Conservation (phyloP, 1,284 basidiomycete genomes). For the Tilletia indica region DNA sequence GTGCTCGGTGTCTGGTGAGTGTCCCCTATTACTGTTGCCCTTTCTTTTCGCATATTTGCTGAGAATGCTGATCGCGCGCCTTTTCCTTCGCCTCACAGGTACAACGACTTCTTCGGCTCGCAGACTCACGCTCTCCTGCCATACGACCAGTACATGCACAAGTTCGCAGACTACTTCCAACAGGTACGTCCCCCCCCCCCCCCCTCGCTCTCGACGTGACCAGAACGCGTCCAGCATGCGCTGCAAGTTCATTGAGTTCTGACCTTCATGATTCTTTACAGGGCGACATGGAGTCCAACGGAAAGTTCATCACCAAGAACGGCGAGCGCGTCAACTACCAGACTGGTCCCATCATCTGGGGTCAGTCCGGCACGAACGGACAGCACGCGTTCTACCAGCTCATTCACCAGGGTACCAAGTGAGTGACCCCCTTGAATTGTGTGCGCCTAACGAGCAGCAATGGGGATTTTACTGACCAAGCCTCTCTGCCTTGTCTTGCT, state of each 20-base stretch:
- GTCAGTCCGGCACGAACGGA: conserved; percentile 94
- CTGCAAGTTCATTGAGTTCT: too few species aligned
- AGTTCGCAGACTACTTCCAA: conserved; percentile 99
- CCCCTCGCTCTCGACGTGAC: too few species aligned
- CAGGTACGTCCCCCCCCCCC: conserved; percentile 59
- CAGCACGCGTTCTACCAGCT: conserved; percentile 99
- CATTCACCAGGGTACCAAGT: conserved; percentile 70
- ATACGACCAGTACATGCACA: conserved; percentile 98
- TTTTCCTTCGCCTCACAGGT: conserved; percentile 53
- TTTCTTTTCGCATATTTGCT: too few species aligned
- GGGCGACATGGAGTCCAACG: conserved; percentile 99
- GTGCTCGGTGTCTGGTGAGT: conserved; percentile 83
- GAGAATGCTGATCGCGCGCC: not conserved
- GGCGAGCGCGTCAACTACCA: conserved; percentile 90
- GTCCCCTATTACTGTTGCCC: too few species aligned
- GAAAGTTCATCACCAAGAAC: conserved; percentile 90
- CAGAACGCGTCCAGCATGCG: too few species aligned
- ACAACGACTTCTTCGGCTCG: conserved; percentile 94
- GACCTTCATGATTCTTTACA: conserved; percentile 32
- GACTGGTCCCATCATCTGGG: conserved; percentile 99
- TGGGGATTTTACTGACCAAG: conserved; percentile 37
- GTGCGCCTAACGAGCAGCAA: too few species aligned
- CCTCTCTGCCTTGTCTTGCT: conserved; percentile 22
- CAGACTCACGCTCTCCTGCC: conserved; percentile 93
- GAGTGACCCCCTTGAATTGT: not conserved